Conservation (phyloP, 805 yeast species). For the Spathaspora passalidarum region DNA sequence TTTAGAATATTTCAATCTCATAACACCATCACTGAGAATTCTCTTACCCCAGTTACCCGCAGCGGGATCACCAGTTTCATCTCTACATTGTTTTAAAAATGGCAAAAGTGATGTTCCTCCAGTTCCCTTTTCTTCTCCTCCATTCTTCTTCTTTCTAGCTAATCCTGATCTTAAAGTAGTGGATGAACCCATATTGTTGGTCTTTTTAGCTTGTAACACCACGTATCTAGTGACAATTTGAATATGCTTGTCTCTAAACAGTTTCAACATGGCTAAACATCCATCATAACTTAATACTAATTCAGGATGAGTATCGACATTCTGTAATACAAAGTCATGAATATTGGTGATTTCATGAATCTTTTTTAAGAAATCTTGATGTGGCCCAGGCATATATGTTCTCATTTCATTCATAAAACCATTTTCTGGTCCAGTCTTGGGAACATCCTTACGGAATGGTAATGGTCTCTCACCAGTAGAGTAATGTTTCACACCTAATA, state of each 20-base stretch:
- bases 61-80: conserved; percentile 92
- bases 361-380: conserved; percentile 67
- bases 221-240: conserved; percentile 89
- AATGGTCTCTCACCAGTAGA: conserved; percentile 64
- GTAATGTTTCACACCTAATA: conserved; percentile 72
- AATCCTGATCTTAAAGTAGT: conserved; percentile 65
- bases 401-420: conserved; percentile 81
- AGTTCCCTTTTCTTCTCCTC: conserved; percentile 71
- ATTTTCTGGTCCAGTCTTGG: conserved; percentile 22
- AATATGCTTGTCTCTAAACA: conserved; percentile 89
- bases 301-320: conserved; percentile 44
- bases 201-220: conserved; percentile 69
- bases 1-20: conserved; percentile 38
- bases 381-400: conserved; percentile 84
- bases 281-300: conserved; percentile 79
- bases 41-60: conserved; percentile 91
- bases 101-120: conserved; percentile 94
- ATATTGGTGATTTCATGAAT: conserved; percentile 57
- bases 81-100: conserved; percentile 91
- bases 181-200: conserved; percentile 50
- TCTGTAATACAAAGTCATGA: conserved; percentile 56
- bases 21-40: conserved; percentile 54
- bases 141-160: conserved; percentile 49
- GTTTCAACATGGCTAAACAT: conserved; percentile 81
- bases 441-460: conserved; percentile 10